Evolutionary conservation across 2,329 filamentous ascomycete species (phyloP).

Genomic region (Sclerotinia trifoliorum): DNA sequence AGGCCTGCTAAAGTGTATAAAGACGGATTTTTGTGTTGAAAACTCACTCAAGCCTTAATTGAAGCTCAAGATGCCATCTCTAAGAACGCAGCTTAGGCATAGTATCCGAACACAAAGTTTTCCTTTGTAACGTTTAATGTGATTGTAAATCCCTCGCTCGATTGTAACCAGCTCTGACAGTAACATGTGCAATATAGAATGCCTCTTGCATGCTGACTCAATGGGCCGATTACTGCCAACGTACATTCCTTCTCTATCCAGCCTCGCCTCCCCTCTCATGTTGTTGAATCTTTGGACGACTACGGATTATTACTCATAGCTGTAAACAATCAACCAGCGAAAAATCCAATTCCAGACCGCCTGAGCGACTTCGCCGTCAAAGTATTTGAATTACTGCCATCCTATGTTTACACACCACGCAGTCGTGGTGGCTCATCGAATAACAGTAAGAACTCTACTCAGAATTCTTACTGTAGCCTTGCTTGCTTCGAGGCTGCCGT

Average conservation of each 20-base stretch:
- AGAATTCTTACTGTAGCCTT: constrained; percentile 1
- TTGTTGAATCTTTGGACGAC: neutral
- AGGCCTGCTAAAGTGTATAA: neutral
- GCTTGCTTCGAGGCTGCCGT: neutral
- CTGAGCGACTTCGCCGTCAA: constrained; percentile 14
- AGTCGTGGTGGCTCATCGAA: constrained; percentile 18
- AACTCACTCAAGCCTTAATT: neutral
- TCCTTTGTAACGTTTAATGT: neutral
- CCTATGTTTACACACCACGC: neutral
- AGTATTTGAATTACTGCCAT: neutral
- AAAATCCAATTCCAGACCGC: neutral
- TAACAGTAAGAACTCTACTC: constrained; percentile 14
- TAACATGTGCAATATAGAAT: neutral
- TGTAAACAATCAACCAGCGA: neutral
- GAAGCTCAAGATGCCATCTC: neutral
- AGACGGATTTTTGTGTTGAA: neutral
- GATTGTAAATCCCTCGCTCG: neutral
- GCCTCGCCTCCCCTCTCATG: neutral
- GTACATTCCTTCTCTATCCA: neutral
- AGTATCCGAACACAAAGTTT: neutral
- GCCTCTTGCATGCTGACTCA: neutral
- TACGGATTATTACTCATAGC: neutral
- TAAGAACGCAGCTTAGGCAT: neutral
- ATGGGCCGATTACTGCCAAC: neutral
- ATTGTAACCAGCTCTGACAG: neutral